Base-by-base conservation (phyloP, 768 basidiomycete genomes). In the Chalciporus piperatus region DNA sequence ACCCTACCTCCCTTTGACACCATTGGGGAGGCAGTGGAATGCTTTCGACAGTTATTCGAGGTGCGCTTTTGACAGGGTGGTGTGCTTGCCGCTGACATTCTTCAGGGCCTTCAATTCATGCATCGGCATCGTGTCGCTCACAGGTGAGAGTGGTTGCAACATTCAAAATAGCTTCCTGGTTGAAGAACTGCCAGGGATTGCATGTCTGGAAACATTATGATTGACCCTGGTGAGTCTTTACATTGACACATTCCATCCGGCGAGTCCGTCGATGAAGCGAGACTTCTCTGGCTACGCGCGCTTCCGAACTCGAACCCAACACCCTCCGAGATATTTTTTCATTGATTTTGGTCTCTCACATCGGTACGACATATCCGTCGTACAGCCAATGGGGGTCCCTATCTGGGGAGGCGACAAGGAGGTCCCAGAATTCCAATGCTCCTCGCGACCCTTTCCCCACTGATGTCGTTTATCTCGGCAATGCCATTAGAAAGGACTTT, bases 301-400 rank as follows among this genome's bases (percentile, higher is more conserved):
- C 28, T 62, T 46, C 38, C n/a, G 22, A 12, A 59, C 40, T 16
- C 48, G 58, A 0, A 72, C 69, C 1, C 42, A 49, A 12, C 54
- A 50, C 1, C 69, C 70, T 0, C 53, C 27, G 3, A 52, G 39
- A 17, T 48, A 52, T 13, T 25, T 22, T 23, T 20, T 44, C 14
- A 53, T 49, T 50, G 71, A 72, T 48, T 71, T 72, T 23, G 70
- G 69, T 3, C 33, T 72, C 2, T 71, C 72, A 4, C 52, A 61
- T 3, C 54, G 41, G 20, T 74, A 66, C 38, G 54, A 57, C 52
- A 22, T 54, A 52, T 14, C 65, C 71, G 0, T 35, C 60, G 0
- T 60, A 69, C 6, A 51, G 56, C 60, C 3, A 47, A 55, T 59
- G 0, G 69, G 66, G 20, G 39, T 53, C 2, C 63, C 68, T 0